Conservation (phyloP, 192 early-diverging fungal genomes). For the Coemansia interrupta region DNA sequence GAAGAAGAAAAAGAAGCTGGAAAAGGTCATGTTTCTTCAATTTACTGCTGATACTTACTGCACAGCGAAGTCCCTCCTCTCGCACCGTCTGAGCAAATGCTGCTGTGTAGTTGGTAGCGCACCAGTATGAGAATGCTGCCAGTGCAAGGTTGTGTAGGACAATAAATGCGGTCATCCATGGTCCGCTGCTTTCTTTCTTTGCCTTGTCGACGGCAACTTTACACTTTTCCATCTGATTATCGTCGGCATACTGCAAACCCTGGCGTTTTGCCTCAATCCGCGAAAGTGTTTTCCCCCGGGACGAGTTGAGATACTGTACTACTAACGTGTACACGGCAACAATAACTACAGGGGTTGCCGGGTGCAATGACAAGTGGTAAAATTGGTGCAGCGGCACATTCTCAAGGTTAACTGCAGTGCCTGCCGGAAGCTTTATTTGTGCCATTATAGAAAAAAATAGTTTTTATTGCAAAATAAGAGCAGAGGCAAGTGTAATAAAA, state of each 20-base stretch:
- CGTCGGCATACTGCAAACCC: conserved; percentile 14
- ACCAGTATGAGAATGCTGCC: conserved; percentile 69
- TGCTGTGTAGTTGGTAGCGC: conserved; percentile 64
- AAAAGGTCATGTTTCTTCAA: not conserved
- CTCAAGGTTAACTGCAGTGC: conserved; percentile 48
- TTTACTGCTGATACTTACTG: conserved; percentile 53
- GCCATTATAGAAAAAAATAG: conserved; percentile 18
- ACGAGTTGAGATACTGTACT: conserved; percentile 38
- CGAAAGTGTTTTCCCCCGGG: conserved; percentile 29
- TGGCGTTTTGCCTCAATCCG: conserved; percentile 42
- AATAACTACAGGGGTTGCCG: conserved; percentile 62
- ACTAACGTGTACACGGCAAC: conserved; percentile 58
- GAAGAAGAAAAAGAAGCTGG: not conserved
- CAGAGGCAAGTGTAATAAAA: too few species aligned
- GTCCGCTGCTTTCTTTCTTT: conserved; percentile 34
- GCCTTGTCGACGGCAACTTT: not conserved
- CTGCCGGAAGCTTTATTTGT: conserved; percentile 41
- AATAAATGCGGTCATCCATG: conserved; percentile 73
- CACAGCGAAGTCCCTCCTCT: conserved; percentile 57
- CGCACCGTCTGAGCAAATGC: conserved; percentile 59
- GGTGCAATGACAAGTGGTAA: conserved; percentile 68
- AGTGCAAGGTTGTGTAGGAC: conserved; percentile 75
- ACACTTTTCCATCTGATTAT: conserved; percentile 6
- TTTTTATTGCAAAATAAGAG: not conserved
- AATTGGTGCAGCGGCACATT: conserved; percentile 70